These are phyloP conservation scores for Heterobasidion irregulare DNA, from an alignment of 1,284 basidiomycete species.

Conservation along the genomic window DNA sequence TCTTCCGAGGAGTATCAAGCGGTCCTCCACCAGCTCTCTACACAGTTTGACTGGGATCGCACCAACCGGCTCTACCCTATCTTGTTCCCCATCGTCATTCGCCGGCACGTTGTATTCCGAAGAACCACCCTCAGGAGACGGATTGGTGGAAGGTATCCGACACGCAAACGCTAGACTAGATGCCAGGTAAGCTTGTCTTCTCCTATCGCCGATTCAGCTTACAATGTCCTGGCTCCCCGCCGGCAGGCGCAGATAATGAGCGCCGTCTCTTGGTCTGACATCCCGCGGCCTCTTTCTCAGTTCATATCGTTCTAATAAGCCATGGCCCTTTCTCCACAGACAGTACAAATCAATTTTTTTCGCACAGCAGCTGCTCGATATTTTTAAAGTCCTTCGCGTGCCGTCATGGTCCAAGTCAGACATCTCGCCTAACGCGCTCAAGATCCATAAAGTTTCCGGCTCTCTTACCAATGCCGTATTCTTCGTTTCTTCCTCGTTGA, in stretches of 20 bases:
- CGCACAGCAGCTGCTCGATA: constrained; percentile 45
- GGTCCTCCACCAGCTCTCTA: constrained; percentile 15
- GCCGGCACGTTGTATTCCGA: constrained; percentile 29
- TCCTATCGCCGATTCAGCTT: constrained; percentile 11
- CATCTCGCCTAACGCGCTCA: constrained; percentile 43
- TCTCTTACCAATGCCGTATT: constrained; percentile 92
- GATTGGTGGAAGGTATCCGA: constrained; percentile 52
- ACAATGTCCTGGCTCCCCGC: constrained; percentile 5
- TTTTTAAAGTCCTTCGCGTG: constrained; percentile 44
- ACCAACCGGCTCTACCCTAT: constrained; percentile 12
- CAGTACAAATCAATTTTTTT: constrained; percentile 60
- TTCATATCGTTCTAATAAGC: constrained; percentile 9
- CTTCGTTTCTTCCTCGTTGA: constrained; percentile 68
- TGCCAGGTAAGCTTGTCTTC: constrained; percentile 53
- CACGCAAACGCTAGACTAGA: constrained; percentile 58
- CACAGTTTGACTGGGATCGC: constrained; percentile 12
- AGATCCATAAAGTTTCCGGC: constrained; percentile 79
- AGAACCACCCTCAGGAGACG: constrained; percentile 32
- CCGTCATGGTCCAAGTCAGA: constrained; percentile 46
- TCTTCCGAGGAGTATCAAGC: constrained; percentile 14
- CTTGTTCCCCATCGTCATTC: constrained; percentile 25
- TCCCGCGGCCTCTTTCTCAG: constrained; percentile 4
- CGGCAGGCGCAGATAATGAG: not conserved
- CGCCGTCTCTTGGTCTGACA: constrained; percentile 10
- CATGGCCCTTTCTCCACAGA: constrained; percentile 29